phyloP scores from a whole-genome alignment of 371 early-diverging fungal genomes.

The Apophysomyces variabilis region DNA sequence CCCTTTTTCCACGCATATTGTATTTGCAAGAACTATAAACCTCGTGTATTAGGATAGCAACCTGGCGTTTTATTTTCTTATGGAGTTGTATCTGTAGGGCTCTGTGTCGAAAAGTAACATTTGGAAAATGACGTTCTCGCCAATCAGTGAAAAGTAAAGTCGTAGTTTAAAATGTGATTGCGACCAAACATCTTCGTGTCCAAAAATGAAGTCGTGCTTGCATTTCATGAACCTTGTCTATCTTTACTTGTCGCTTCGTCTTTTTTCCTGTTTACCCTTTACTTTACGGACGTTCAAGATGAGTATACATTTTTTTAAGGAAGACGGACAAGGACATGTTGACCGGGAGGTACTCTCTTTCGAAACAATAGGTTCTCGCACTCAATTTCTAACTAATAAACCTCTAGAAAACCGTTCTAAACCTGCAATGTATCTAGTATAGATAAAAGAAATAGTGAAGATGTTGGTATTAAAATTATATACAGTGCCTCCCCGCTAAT shows the following conservation, averaged over 20 bases:
- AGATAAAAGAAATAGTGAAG: background rate
- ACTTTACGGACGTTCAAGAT: background rate
- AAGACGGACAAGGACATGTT: slow-evolving; percentile 23
- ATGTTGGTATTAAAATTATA: background rate
- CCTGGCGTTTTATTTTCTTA: background rate
- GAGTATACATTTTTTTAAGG: slow-evolving; percentile 15
- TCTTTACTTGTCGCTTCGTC: too few relatives aligned
- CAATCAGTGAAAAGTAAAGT: too few relatives aligned
- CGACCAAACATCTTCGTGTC: too few relatives aligned
- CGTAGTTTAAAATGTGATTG: too few relatives aligned
- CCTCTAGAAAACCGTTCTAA: background rate
- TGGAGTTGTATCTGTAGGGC: too few relatives aligned
- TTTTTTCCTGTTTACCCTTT: too few relatives aligned
- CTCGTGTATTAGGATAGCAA: slow-evolving; percentile 9
- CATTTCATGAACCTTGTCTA: too few relatives aligned
- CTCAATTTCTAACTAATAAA: background rate
- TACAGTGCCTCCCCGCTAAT: too few relatives aligned
- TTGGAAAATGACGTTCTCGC: too few relatives aligned
- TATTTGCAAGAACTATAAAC: slow-evolving; percentile 10
- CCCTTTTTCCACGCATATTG: slow-evolving; percentile 9
- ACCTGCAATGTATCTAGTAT: background rate
- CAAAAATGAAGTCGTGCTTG: too few relatives aligned
- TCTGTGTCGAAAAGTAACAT: too few relatives aligned
- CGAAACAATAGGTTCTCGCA: slow-evolving; percentile 9
- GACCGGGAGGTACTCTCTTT: background rate